Base-by-base conservation (phyloP, 2,329 filamentous ascomycete genomes). In the Arthroderma sp. region DNA sequence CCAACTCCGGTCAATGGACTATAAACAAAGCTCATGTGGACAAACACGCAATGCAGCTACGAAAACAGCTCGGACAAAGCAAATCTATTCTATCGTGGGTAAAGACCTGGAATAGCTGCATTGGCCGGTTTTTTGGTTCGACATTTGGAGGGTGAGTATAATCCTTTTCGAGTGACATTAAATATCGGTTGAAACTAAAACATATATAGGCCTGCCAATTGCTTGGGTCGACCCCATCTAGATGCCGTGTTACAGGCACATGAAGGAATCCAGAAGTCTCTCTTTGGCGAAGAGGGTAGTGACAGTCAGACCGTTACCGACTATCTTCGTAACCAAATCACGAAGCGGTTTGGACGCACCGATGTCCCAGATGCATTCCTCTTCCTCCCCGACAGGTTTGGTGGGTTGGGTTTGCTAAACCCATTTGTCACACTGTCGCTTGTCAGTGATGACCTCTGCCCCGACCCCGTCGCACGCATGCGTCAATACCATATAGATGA, bases 101-200 rank as follows among this genome's bases (percentile, higher is more conserved):
- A 3, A 67, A 73, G 47, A 71, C 70, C 0, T 76, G 72, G 66
- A 76, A 76, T 51, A 71, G 63, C 37, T 75, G 73, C 51, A 66
- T 69, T 30, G 63, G 61, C 2, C 62, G 66, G 5, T 76, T 75
- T 54, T 73, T 76, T 57, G 60, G 61, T 15, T 66, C 62, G 45
- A 74, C 73, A 45, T 74, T 75, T 43, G 72, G 68, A 3, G 63
- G 67, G 48, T 50, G 40, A 30, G 48, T 45, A 29, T 40, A n/a
- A 5, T 40, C 29, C 4, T 30, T 29, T n/a, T 15, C 22, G n/a
- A 32, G 22, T 11, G 32, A 38, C 6, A 29, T 28, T 36, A 15
- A 8, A 31, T 15, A 34, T 27, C 29, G 15, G 27, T 9, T 4
- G 3, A 3, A 9, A 44, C 30, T 45, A 31, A 45, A 33, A 4